Conservation (phyloP, 139 green algal genomes). For the Chlorella sp. region DNA sequence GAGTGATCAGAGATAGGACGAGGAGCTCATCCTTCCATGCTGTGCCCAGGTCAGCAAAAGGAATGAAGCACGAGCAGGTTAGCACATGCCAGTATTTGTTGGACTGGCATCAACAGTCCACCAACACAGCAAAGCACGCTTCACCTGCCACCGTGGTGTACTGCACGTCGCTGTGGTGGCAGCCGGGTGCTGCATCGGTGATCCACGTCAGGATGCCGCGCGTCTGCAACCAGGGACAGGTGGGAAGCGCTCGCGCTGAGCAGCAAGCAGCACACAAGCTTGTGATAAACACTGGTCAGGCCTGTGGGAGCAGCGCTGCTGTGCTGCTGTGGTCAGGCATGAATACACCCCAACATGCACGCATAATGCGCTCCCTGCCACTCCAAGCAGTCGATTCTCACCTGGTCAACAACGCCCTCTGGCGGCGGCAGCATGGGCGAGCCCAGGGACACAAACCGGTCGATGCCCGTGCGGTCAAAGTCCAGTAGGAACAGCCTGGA, state of each 20-base stretch:
- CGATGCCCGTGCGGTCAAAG: slow-evolving; percentile 66
- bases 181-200: slow-evolving; percentile 67
- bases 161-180: slow-evolving; percentile 74
- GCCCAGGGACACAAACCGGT: slow-evolving; percentile 86
- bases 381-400: not conserved
- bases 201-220: slow-evolving; percentile 89
- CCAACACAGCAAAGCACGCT: not conserved
- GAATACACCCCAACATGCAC: too few species aligned
- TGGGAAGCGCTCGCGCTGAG: too few species aligned
- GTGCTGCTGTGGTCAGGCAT: too few species aligned
- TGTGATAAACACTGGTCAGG: too few species aligned
- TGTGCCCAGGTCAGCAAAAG: too few species aligned
- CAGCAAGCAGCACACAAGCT: too few species aligned
- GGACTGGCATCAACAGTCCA: too few species aligned
- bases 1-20: too few species aligned
- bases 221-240: slow-evolving; percentile 66
- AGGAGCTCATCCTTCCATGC: not conserved
- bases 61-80: too few species aligned
- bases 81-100: too few species aligned
- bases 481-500: slow-evolving; percentile 75
- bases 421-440: slow-evolving; percentile 66
- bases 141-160: slow-evolving; percentile 80
- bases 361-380: not conserved
- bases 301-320: too few species aligned
- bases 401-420: slow-evolving; percentile 88